Conservation (phyloP, 129 eudicot genomes). For the Heracleum sosnowskyi region DNA sequence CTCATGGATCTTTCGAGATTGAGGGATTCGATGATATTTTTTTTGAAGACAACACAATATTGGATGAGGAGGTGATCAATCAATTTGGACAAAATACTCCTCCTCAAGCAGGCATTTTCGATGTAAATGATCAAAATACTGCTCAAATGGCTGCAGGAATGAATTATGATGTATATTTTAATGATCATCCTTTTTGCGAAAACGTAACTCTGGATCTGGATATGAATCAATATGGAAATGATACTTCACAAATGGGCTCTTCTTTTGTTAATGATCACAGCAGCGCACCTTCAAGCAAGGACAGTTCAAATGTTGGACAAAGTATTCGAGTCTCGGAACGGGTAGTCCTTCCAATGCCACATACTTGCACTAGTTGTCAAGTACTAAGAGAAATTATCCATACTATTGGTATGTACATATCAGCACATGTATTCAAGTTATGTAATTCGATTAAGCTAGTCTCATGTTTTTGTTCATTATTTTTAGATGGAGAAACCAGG, state of each 20-base stretch:
- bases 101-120: too few relatives aligned
- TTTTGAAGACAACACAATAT: not conserved
- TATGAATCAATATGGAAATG: not conserved
- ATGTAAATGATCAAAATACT: too few relatives aligned
- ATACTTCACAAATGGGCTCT: constrained; percentile 5
- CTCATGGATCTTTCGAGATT: constrained; percentile 8
- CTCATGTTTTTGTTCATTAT: not conserved
- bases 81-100: not conserved
- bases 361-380: constrained; percentile 50
- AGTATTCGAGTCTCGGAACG: constrained; percentile 18
- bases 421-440: too few relatives aligned
- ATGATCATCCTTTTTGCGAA: not conserved
- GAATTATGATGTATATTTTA: too few relatives aligned
- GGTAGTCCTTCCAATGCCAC: constrained; percentile 36
- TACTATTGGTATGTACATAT: constrained; percentile 34
- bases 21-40: not conserved
- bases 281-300: too few relatives aligned
- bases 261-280: constrained; percentile 8
- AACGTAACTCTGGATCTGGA: not conserved
- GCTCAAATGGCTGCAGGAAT: too few relatives aligned
- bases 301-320: too few relatives aligned
- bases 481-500: too few relatives aligned
- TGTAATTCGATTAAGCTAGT: too few relatives aligned
- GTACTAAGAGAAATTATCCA: constrained; percentile 59
- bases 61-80: not conserved